These are phyloP conservation scores for Podospora anserina DNA, from an alignment of 495 filamentous ascomycete genomes.

Conservation along the genomic window DNA sequence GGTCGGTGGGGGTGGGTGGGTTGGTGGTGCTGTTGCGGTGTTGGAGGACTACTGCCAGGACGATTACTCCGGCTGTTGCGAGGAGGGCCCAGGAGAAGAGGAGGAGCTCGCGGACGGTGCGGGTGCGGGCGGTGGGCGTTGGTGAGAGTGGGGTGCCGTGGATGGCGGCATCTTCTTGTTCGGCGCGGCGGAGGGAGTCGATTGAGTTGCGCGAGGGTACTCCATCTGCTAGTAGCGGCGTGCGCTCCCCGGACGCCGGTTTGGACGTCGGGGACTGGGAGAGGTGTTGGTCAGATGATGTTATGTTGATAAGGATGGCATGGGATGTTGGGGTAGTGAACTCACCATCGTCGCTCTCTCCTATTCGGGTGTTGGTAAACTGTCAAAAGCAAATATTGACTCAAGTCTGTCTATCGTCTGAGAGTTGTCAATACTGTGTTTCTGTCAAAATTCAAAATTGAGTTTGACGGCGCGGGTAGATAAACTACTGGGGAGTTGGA, in stretches of 20 bases:
- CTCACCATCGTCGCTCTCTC: conserved; percentile 13
- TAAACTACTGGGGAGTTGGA: neutral
- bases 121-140: neutral
- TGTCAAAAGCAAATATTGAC: neutral
- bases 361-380: neutral
- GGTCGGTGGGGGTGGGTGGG: conserved; percentile 4
- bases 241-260: conserved; percentile 30
- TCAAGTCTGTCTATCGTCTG: neutral
- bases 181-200: conserved; percentile 27
- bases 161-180: conserved; percentile 34
- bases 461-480: neutral
- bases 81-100: conserved; percentile 83
- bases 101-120: conserved; percentile 53
- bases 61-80: conserved; percentile 75
- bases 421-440: neutral
- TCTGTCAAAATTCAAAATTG: neutral
- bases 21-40: conserved; percentile 48
- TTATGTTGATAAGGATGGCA: neutral
- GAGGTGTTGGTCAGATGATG: neutral
- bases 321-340: neutral
- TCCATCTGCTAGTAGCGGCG: conserved; percentile 32
- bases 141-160: conserved; percentile 15
- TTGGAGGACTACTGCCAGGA: conserved; percentile 71
- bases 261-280: conserved; percentile 21
- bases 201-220: conserved; percentile 19